Conservation (phyloP, 2,329 filamentous ascomycete genomes). For the Zarea fungicola region DNA sequence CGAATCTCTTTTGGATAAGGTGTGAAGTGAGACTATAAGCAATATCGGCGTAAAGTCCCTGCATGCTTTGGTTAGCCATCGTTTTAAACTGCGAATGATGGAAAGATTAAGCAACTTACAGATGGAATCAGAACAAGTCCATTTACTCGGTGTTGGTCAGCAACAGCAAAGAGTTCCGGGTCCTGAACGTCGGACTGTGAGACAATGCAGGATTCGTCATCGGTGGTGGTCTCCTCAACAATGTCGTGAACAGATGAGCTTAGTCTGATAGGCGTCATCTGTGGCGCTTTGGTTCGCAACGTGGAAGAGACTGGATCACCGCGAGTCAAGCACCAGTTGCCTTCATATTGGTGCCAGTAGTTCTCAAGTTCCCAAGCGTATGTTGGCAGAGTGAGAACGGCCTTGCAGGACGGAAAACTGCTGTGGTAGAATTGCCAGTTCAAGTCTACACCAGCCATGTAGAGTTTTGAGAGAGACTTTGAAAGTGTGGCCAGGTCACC, state of each 20-base stretch:
- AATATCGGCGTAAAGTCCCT: not conserved
- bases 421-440: too few species aligned
- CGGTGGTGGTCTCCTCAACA: not conserved
- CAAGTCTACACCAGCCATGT: too few species aligned
- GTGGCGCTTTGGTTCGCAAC: too few species aligned
- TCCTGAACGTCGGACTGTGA: not conserved
- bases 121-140: not conserved
- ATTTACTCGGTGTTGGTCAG: not conserved
- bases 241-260: constrained; percentile 24
- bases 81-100: not conserved
- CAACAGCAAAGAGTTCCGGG: not conserved
- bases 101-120: not conserved
- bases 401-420: too few species aligned
- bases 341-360: too few species aligned
- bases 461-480: too few species aligned
- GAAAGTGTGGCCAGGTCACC: too few species aligned
- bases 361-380: too few species aligned
- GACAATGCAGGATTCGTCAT: not conserved
- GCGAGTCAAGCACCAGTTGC: too few species aligned
- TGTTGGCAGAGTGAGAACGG: too few species aligned
- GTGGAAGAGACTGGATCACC: too few species aligned
- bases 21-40: not conserved
- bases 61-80: not conserved
- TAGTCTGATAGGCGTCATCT: not conserved
- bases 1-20: not conserved